These are phyloP conservation scores for Glutinoglossum americanum DNA, from an alignment of 495 filamentous ascomycete species.

Conservation along the genomic window DNA sequence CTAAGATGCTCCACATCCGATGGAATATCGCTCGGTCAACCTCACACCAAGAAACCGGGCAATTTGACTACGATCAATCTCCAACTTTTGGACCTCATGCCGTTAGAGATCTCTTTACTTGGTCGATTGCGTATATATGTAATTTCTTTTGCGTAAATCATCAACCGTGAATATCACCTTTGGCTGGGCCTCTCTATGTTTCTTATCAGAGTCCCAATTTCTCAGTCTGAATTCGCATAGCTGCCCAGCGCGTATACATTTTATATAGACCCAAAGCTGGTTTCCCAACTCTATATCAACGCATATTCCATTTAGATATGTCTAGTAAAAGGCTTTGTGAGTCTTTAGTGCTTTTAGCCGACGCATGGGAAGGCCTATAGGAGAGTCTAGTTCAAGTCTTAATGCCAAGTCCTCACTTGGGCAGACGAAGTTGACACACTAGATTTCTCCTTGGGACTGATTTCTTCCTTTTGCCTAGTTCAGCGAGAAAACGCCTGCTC, in stretches of 20 bases:
- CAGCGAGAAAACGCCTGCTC: not conserved
- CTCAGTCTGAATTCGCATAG: not conserved
- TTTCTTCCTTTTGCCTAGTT: not conserved
- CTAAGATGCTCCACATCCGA: not conserved
- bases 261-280: not conserved
- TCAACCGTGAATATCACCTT: not conserved
- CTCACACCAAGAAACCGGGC: too few relatives aligned
- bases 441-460: not conserved
- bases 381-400: not conserved
- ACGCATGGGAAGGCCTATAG: not conserved
- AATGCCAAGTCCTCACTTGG: not conserved
- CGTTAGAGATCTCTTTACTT: too few relatives aligned
- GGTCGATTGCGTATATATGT: too few relatives aligned
- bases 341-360: not conserved
- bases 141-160: not conserved
- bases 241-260: not conserved
- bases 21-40: too few relatives aligned
- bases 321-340: not conserved
- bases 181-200: not conserved
- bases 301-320: too few relatives aligned
- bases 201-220: not conserved
- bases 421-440: not conserved
- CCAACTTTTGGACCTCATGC: too few relatives aligned
- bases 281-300: not conserved
- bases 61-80: too few relatives aligned